A percentile compares a stretch with the other conserved stretches of the same genome.
Evolutionary conservation across 106 monocot genomes (phyloP).

Genomic region (Allium cepa): DNA sequence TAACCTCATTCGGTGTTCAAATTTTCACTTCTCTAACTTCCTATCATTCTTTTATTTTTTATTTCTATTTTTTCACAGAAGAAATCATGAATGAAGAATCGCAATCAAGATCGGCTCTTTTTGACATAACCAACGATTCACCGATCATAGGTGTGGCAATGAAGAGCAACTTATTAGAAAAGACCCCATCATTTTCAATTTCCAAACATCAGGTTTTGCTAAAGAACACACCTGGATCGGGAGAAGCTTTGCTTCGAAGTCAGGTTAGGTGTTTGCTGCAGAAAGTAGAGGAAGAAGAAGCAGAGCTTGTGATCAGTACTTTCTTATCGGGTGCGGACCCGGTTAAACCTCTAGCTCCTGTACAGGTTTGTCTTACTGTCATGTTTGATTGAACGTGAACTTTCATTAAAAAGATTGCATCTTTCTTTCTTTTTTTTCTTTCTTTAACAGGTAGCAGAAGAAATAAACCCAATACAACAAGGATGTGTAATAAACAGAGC

Average conservation of each 20-base stretch:
- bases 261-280: slow-evolving; percentile 87
- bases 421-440: not conserved
- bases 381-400: too few species aligned
- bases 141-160: slow-evolving; percentile 73
- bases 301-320: slow-evolving; percentile 20
- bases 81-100: slow-evolving; percentile 36
- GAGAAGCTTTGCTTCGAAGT: slow-evolving; percentile 85
- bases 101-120: slow-evolving; percentile 23
- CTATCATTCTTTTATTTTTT: not conserved
- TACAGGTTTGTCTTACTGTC: not conserved
- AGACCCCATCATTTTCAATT: slow-evolving; percentile 33
- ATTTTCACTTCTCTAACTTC: too few species aligned
- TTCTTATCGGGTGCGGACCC: not conserved
- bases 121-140: slow-evolving; percentile 95
- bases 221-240: slow-evolving; percentile 54
- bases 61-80: slow-evolving; percentile 13
- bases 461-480: slow-evolving; percentile 8
- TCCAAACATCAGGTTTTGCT: slow-evolving; percentile 13
- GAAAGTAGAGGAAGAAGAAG: slow-evolving; percentile 75
- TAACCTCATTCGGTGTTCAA: too few species aligned
- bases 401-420: too few species aligned
- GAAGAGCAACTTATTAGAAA: slow-evolving; percentile 8
- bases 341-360: not conserved
- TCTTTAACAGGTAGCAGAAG: slow-evolving; percentile 17
- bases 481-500: slow-evolving; percentile 62